Evolutionary conservation across 108 stramenopile genomes (phyloP).

Genomic region (Conticribra weissflogii): DNA sequence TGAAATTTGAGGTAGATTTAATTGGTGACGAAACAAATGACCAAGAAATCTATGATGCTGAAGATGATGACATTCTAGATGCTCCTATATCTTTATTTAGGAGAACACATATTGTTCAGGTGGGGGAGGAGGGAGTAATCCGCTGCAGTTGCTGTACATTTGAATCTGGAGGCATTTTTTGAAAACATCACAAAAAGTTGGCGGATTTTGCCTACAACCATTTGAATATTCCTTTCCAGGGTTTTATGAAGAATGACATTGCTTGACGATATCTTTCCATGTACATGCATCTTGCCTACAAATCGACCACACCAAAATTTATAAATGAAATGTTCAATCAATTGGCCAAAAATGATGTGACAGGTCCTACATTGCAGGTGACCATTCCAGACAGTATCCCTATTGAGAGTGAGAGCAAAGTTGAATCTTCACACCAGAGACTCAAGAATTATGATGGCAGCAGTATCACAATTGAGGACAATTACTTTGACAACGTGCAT

Average conservation of each 20-base stretch:
- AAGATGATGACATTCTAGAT: too few species aligned
- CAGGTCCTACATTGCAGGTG: not conserved
- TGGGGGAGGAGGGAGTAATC: not conserved
- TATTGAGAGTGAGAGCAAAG: not conserved
- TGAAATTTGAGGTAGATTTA: too few species aligned
- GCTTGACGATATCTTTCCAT: not conserved
- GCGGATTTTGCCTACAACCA: not conserved
- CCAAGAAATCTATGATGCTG: too few species aligned
- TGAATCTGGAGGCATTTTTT: not conserved
- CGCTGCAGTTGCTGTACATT: too few species aligned
- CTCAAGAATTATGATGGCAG: not conserved
- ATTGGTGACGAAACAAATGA: too few species aligned
- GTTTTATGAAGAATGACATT: conserved; percentile 5
- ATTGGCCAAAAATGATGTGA: not conserved
- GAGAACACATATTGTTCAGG: not conserved
- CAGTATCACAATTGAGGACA: too few species aligned
- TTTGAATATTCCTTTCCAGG: not conserved
- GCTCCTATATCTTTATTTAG: too few species aligned
- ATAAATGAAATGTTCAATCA: not conserved
- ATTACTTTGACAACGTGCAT: too few species aligned
- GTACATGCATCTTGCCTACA: conserved; percentile 9
- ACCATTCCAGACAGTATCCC: not conserved
- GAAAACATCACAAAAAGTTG: not conserved
- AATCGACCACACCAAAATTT: not conserved
- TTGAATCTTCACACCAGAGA: not conserved